phyloP scores from a whole-genome alignment of 2,329 filamentous ascomycete genomes.

The Dactylellina haptotyla region DNA sequence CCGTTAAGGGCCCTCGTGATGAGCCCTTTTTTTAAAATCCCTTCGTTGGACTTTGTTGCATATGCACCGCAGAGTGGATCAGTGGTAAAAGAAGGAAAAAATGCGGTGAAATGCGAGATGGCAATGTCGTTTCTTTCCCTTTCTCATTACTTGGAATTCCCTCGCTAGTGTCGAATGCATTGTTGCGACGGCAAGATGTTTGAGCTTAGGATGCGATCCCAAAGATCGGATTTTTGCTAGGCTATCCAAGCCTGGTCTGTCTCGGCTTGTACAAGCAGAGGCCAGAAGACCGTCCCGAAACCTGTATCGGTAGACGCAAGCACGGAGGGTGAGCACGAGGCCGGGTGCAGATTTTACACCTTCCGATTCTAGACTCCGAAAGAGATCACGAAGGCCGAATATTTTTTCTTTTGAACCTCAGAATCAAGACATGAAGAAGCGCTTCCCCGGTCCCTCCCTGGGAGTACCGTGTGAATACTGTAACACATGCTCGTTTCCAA shows the following conservation, averaged over 20 bases:
- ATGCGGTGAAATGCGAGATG: slow-evolving; percentile 10
- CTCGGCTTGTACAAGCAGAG: not conserved
- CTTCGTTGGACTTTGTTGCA: slow-evolving; percentile 12
- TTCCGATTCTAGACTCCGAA: slow-evolving; percentile 26
- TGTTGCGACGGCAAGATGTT: slow-evolving; percentile 40
- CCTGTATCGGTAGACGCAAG: not conserved
- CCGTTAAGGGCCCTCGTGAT: slow-evolving; percentile 39
- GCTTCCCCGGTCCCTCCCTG: slow-evolving; percentile 1
- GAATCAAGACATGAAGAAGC: slow-evolving; percentile 5
- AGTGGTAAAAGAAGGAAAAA: too few species aligned
- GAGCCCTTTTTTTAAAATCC: not conserved
- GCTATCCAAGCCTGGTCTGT: too few species aligned
- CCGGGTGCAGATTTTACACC: slow-evolving; percentile 26
- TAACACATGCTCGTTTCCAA: slow-evolving; percentile 13
- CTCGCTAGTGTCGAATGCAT: not conserved
- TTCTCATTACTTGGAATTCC: not conserved
- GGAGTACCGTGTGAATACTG: not conserved
- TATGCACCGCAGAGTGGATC: slow-evolving; percentile 9
- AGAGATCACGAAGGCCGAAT: slow-evolving; percentile 6
- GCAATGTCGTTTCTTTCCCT: slow-evolving; percentile 5
- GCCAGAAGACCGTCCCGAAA: not conserved
- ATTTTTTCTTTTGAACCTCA: not conserved
- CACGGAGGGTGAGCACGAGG: slow-evolving; percentile 13
- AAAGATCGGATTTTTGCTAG: not conserved
- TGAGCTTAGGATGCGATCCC: not conserved